Evolutionary conservation across 306 rosid genomes (phyloP).

Genomic region (Pyrus betulifolia): DNA sequence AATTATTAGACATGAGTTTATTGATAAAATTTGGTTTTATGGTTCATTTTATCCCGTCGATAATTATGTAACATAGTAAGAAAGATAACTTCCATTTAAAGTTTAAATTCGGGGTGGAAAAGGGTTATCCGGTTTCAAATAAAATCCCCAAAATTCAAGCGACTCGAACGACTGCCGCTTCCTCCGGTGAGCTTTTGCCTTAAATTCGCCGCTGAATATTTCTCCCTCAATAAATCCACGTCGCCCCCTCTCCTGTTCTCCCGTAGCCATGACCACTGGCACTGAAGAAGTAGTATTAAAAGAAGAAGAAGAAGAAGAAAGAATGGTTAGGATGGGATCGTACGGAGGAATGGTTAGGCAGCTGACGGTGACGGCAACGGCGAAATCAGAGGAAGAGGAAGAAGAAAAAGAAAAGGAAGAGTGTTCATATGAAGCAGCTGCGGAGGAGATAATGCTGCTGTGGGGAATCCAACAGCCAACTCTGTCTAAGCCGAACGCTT

Average conservation of each 20-base stretch:
- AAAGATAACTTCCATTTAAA: too few relatives aligned
- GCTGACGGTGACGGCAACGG: background rate
- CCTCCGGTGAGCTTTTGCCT: background rate
- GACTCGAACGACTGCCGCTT: background rate
- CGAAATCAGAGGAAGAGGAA: background rate
- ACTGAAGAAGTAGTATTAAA: background rate
- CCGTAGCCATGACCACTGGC: background rate
- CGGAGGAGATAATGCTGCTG: conserved; percentile 79
- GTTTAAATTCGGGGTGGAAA: too few relatives aligned
- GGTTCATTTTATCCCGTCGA: too few relatives aligned
- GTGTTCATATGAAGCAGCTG: conserved; percentile 29
- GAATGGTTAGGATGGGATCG: conserved; percentile 19
- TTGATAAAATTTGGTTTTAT: too few relatives aligned
- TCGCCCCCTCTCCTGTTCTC: background rate
- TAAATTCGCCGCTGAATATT: too few relatives aligned
- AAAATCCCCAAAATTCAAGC: too few relatives aligned
- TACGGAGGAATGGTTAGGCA: conserved; percentile 11
- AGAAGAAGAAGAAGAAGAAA: background rate
- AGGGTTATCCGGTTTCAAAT: too few relatives aligned
- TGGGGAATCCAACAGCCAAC: conserved; percentile 85
- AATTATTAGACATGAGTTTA: too few relatives aligned
- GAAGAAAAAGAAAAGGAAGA: background rate
- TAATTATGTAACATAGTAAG: too few relatives aligned
- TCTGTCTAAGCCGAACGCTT: conserved; percentile 61
- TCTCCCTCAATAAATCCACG: background rate